These are phyloP conservation scores for Quercus lobata DNA, from an alignment of 331 rosid species.

Conservation along the genomic window DNA sequence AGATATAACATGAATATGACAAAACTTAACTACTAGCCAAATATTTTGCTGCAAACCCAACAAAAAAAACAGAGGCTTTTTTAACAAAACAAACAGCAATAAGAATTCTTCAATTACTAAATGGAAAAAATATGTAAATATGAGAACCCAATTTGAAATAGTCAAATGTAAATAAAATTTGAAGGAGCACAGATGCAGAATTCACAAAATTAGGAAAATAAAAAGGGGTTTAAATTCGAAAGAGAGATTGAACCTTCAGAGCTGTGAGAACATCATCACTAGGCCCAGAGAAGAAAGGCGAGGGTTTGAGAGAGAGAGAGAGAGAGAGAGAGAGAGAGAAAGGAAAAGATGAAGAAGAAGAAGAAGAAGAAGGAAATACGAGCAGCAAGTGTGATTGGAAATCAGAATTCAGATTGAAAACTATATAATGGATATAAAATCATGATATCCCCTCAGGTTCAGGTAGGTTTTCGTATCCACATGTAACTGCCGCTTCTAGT, in stretches of 20 bases:
- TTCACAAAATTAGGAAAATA: too few species aligned
- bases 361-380: constrained; percentile 20
- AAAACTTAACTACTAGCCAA: too few species aligned
- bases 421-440: constrained; percentile 33
- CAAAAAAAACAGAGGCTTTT: too few species aligned
- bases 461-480: constrained; percentile 37
- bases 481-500: constrained; percentile 35
- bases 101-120: too few species aligned
- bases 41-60: too few species aligned
- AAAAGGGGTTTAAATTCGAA: background rate
- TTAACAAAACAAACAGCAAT: too few species aligned
- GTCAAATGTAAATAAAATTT: too few species aligned
- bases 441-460: constrained; percentile 26
- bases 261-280: constrained; percentile 22
- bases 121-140: too few species aligned
- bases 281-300: constrained; percentile 25
- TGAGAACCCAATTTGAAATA: too few species aligned
- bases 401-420: constrained; percentile 66
- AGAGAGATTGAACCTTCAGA: constrained; percentile 41
- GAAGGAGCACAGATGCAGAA: too few species aligned
- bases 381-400: constrained; percentile 19
- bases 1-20: too few species aligned
- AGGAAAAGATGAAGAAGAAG: background rate
- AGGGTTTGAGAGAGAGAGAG: background rate
- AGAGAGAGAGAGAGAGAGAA: background rate